phyloP scores from a whole-genome alignment of 805 yeast genomes.

The Geotrichum ghanense region DNA sequence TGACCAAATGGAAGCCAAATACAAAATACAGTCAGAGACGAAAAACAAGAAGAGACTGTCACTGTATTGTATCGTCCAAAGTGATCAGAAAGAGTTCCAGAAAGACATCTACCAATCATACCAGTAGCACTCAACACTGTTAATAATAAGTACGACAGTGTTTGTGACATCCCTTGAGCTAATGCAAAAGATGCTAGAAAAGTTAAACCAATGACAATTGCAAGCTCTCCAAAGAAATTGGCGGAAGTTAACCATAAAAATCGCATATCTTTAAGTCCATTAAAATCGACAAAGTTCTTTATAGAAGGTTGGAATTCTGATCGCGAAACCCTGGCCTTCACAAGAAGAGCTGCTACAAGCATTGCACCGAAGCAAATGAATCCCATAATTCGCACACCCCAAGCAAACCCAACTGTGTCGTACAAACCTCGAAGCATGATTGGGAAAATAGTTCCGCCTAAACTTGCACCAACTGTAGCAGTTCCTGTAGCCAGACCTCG shows the following conservation, averaged over 20 bases:
- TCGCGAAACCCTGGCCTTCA: slow-evolving; percentile 31
- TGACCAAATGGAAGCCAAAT: slow-evolving; percentile 36
- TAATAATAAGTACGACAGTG: slow-evolving; percentile 35
- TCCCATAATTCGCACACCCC: slow-evolving; percentile 49
- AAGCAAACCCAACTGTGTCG: slow-evolving; percentile 39
- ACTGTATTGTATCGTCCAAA: slow-evolving; percentile 45
- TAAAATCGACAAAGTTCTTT: slow-evolving; percentile 25
- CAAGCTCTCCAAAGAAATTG: slow-evolving; percentile 35
- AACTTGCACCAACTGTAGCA: slow-evolving; percentile 43
- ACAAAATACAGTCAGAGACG: slow-evolving; percentile 24
- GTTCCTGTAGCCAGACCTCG: slow-evolving; percentile 47
- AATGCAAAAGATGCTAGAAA: slow-evolving; percentile 44
- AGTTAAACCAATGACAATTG: slow-evolving; percentile 37
- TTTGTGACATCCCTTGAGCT: slow-evolving; percentile 33
- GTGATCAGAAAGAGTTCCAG: slow-evolving; percentile 35
- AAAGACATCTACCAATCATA: slow-evolving; percentile 34
- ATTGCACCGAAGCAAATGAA: slow-evolving; percentile 35
- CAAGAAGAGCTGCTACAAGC: slow-evolving; percentile 26
- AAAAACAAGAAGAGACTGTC: slow-evolving; percentile 26
- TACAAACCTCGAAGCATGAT: slow-evolving; percentile 41
- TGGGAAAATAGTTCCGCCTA: slow-evolving; percentile 49
- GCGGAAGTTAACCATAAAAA: slow-evolving; percentile 34
- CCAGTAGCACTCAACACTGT: slow-evolving; percentile 34
- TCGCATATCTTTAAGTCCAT: slow-evolving; percentile 32
- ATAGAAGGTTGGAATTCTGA: slow-evolving; percentile 16